Evolutionary conservation across 2,329 filamentous ascomycete species (phyloP).

Genomic region (Coleophoma crateriformis): DNA sequence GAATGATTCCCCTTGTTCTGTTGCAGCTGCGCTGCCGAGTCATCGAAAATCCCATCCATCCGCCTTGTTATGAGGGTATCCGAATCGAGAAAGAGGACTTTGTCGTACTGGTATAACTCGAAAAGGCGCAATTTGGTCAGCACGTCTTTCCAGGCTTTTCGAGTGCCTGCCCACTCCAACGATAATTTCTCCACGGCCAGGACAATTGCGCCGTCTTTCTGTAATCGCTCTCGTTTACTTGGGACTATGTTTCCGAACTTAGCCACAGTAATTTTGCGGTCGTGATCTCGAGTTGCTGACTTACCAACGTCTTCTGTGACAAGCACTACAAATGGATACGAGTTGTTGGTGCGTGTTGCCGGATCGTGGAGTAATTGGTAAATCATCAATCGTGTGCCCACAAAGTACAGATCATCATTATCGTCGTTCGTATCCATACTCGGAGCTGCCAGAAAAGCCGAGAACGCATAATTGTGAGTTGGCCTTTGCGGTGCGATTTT

Average conservation of each 20-base stretch:
- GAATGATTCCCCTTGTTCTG: background rate
- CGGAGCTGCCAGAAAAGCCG: background rate
- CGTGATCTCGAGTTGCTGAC: background rate
- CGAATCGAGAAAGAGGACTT: constrained; percentile 30
- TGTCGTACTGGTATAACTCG: constrained; percentile 26
- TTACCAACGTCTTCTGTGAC: background rate
- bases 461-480: background rate
- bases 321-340: constrained; percentile 1
- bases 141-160: constrained; percentile 17
- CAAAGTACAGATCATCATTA: constrained; percentile 27
- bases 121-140: constrained; percentile 31
- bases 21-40: constrained; percentile 7
- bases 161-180: constrained; percentile 24
- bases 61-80: constrained; percentile 26
- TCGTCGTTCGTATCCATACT: background rate
- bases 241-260: background rate
- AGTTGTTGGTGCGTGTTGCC: constrained; percentile 25
- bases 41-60: constrained; percentile 29
- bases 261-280: background rate
- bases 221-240: constrained; percentile 25
- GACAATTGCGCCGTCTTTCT: constrained; percentile 31
- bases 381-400: constrained; percentile 30
- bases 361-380: constrained; percentile 35
- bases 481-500: background rate
- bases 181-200: constrained; percentile 28